Base-by-base conservation (phyloP, 805 yeast species). In the Saccharomyces kudriavzevii region DNA sequence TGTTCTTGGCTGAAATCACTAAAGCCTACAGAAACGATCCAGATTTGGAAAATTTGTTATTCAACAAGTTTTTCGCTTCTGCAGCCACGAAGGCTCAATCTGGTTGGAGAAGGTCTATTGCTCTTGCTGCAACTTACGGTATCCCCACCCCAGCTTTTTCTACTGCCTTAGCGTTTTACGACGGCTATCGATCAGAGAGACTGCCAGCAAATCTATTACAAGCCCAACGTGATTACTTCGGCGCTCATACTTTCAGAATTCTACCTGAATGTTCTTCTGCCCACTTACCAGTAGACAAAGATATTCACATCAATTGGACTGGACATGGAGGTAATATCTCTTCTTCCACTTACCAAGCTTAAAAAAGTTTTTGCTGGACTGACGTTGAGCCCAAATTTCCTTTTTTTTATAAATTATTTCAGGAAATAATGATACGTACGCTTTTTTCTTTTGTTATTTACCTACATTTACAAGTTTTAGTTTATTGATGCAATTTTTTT, bases 221-320 rank as follows among this genome's bases (percentile, higher is more conserved):
- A 81, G 99, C 98, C 69, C 99, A 92, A 83, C 89, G 99, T 83
- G 99, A 92, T 76, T 92, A 90, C 88, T 92, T 92, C 70, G 99
- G 99, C 78, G 98, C 99, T 62, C 99, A 92, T 83, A 94, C 99
- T 70, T 92, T 94, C 89, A 83, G 83, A 75, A 95, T 94, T 60
- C 79, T 90, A 72, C 96, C 96, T 66, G 94, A 92, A 75, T 73
- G 66, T 66, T 96, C 90, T 66, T 79, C 81, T 70, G 89, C 77
- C 52, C 75, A 75, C 71, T 81, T 87, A 76, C 92, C 94, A 77
- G 83, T 76, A 61, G 94, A 81, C 67, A 77, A 82, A 63, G 84
- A 85, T 79, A 86, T 92, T 75, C 99, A 92, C 79, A 81, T 94
- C 71, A 92, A 94, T 92, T 92, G 99, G 99, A 92, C 98, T 63